Conservation (phyloP, 2,329 filamentous ascomycete species). For the Penicillium sp. region DNA sequence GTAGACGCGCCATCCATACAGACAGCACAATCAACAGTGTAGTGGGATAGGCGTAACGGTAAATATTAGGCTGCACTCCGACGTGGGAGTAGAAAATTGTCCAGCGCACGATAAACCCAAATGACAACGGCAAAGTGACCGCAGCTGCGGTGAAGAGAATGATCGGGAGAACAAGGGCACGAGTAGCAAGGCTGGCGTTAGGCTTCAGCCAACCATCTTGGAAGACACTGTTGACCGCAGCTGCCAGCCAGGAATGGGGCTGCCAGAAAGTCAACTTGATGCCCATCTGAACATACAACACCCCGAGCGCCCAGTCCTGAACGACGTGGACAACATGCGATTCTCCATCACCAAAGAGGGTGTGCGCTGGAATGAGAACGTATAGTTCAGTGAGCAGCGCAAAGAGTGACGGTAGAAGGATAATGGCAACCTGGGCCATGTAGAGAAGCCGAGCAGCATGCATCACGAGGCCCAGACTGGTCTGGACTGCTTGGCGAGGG, state of each 20-base stretch:
- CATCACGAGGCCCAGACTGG: constrained; percentile 18
- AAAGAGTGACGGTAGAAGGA: constrained; percentile 80
- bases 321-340: constrained; percentile 69
- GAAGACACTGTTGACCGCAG: constrained; percentile 72
- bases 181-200: constrained; percentile 74
- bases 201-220: constrained; percentile 76
- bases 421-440: constrained; percentile 69
- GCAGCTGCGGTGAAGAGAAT: constrained; percentile 61
- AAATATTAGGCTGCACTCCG: constrained; percentile 47
- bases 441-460: constrained; percentile 63
- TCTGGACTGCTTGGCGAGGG: constrained; percentile 30
- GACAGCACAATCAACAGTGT: constrained; percentile 56
- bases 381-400: constrained; percentile 84
- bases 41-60: constrained; percentile 73
- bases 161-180: constrained; percentile 80
- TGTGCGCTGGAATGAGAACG: constrained; percentile 80
- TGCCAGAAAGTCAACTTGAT: constrained; percentile 68
- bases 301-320: constrained; percentile 89
- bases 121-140: constrained; percentile 62
- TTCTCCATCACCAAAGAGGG: constrained; percentile 57
- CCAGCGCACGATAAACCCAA: constrained; percentile 56
- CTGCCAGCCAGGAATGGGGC: constrained; percentile 68
- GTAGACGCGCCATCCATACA: constrained; percentile 41
- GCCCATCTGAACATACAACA: constrained; percentile 83
- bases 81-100: constrained; percentile 36